Percentiles rank a stretch among this genome's conserved stretches.
Evolutionary conservation across 202 grass and related monocot species (phyloP).

Genomic region (Digitaria exilis): DNA sequence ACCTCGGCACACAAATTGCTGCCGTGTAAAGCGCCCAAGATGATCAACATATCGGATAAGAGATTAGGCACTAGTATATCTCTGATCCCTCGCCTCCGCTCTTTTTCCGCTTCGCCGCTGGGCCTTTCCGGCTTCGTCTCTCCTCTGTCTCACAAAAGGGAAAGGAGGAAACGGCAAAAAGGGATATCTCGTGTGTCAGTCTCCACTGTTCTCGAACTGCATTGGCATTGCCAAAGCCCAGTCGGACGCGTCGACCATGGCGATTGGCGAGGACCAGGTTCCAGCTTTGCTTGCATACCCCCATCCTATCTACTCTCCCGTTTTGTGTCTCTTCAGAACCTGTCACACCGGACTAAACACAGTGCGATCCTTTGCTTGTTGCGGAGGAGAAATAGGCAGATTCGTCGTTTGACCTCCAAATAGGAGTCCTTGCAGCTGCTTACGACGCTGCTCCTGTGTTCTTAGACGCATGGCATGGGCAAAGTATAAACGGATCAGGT

Average conservation of each 20-base stretch:
- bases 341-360: neutral
- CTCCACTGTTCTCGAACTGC: constrained; percentile 50
- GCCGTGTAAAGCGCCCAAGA: constrained; percentile 49
- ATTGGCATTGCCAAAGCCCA: constrained; percentile 52
- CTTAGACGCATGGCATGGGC: constrained; percentile 23
- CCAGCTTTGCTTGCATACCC: neutral
- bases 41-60: constrained; percentile 57
- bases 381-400: constrained; percentile 25
- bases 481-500: constrained; percentile 26
- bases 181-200: constrained; percentile 40
- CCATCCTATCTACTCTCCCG: neutral
- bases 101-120: neutral
- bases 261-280: neutral
- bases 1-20: constrained; percentile 30
- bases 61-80: constrained; percentile 35
- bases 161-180: neutral
- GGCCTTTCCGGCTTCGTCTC: constrained; percentile 11
- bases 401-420: constrained; percentile 34
- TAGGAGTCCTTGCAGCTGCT: neutral
- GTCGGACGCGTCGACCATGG: constrained; percentile 29
- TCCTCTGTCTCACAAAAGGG: constrained; percentile 15
- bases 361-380: constrained; percentile 35
- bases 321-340: constrained; percentile 28
- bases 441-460: constrained; percentile 7
- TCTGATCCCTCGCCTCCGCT: neutral